Base-by-base conservation (phyloP, 305 asterid genomes). In the Rubia tinctorum region DNA sequence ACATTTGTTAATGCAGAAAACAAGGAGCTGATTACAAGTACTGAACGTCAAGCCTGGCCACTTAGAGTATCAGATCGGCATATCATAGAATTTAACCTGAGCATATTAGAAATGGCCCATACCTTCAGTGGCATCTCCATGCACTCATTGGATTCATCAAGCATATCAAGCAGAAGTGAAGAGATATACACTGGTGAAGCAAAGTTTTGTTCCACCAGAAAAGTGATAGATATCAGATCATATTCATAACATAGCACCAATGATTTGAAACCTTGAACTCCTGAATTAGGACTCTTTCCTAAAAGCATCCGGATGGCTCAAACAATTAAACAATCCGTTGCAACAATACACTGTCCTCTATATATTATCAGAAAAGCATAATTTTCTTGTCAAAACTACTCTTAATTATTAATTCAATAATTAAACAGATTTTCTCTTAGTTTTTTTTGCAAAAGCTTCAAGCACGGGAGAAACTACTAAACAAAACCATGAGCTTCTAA, bases 111-210 rank as follows among this genome's bases (percentile, higher is more conserved):
- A 61, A 23, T 27, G 20, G 45, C 9, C 6, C 49, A 49, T 13
- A 76, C 79, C 79, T 76, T 76, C 12, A 76, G 71, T 4, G 70
- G 59, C 58, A 76, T 71, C 12, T 76, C 79, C 71, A 64, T 20
- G 59, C 79, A 76, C 44, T 62, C 71, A 10, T 13, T 17, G 43
- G 75, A 76, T 17, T 59, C 22, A 43, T 59, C 71, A 5, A 15
- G 11, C 5, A 34, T 34, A 5, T 75, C 64, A 15, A 43, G 61
- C 11, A 69, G 5, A 6, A 76, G 74, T 7, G 71, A 71, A 37
- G 79, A 22, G 20, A 23, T 14, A 39, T 20, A 0, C 20, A 64
- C 17, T 0, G 8, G 7, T 9, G 71, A n/a, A 65, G 11, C 7
- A 13, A 72, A 66, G 58, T 73, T 73, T n/a, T 65, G 72, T 71